Conservation (phyloP, 257 asterid genomes). For the Solanum tarapatanum region DNA sequence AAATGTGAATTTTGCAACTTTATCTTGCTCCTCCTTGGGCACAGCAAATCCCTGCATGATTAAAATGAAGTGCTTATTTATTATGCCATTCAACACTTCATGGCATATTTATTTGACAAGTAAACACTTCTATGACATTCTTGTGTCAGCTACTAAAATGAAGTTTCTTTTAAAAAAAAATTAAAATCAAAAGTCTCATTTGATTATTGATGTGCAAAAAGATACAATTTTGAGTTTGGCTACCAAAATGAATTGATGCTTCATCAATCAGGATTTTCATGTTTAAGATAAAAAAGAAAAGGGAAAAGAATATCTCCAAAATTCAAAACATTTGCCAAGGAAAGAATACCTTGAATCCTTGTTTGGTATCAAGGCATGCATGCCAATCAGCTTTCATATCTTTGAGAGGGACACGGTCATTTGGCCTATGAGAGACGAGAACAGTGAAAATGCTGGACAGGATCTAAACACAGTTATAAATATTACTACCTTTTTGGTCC, state of each 20-base stretch:
- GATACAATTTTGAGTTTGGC: not conserved
- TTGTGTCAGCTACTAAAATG: not conserved
- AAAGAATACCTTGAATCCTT: constrained; percentile 71
- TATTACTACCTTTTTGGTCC: constrained; percentile 87
- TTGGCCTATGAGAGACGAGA: constrained; percentile 46
- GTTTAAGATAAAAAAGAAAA: not conserved
- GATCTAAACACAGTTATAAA: not conserved
- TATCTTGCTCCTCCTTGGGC: constrained; percentile 64
- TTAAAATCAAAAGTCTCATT: too few relatives aligned
- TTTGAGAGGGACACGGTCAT: constrained; percentile 70
- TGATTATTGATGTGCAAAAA: too few relatives aligned
- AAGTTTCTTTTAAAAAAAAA: too few relatives aligned
- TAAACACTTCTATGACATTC: not conserved
- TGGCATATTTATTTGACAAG: not conserved
- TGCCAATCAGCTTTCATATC: constrained; percentile 92
- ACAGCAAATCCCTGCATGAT: constrained; percentile 69
- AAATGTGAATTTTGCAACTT: constrained; percentile 61
- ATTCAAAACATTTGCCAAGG: not conserved
- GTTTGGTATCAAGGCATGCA: constrained; percentile 66
- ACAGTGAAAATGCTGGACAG: not conserved
- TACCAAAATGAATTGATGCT: not conserved
- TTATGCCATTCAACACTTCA: not conserved
- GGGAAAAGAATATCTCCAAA: not conserved
- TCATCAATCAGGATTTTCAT: not conserved
- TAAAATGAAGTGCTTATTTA: not conserved